These are phyloP conservation scores for Lentinula detonsa DNA, from an alignment of 768 basidiomycete species.

Conservation along the genomic window DNA sequence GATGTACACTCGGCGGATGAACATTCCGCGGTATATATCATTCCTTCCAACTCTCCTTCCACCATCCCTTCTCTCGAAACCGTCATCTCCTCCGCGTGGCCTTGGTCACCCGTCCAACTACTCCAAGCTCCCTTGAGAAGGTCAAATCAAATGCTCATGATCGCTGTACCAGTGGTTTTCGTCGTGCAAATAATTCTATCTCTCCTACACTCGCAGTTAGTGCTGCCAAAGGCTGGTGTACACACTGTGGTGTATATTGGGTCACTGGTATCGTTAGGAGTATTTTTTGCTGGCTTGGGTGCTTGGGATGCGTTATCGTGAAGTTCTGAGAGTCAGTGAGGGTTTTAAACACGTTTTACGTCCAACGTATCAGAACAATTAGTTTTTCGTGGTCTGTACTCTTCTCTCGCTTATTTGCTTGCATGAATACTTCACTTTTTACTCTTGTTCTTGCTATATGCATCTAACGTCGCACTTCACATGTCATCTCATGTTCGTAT, in stretches of 20 bases:
- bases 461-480: too few relatives aligned
- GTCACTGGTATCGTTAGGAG: conserved; percentile 57
- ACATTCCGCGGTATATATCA: neutral
- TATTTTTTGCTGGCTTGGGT: conserved; percentile 68
- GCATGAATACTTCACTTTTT: too few relatives aligned
- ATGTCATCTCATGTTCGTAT: neutral
- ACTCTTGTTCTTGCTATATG: neutral
- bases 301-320: conserved; percentile 64
- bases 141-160: conserved; percentile 19
- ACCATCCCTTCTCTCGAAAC: neutral
- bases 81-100: neutral
- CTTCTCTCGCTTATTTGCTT: too few relatives aligned
- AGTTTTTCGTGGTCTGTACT: neutral
- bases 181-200: conserved; percentile 49
- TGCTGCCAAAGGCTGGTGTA: conserved; percentile 69
- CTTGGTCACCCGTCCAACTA: conserved; percentile 1
- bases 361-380: neutral
- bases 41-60: neutral
- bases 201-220: conserved; percentile 58
- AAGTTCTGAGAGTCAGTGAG: neutral
- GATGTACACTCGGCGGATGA: neutral
- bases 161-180: conserved; percentile 31
- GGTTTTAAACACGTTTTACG: too few relatives aligned
- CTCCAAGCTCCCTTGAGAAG: neutral
- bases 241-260: conserved; percentile 72